Evolutionary conservation across 2,329 filamentous ascomycete genomes (phyloP), one percentile per base, ranked within the genome.

Genomic region (Torrubiellomyces zombiae): DNA sequence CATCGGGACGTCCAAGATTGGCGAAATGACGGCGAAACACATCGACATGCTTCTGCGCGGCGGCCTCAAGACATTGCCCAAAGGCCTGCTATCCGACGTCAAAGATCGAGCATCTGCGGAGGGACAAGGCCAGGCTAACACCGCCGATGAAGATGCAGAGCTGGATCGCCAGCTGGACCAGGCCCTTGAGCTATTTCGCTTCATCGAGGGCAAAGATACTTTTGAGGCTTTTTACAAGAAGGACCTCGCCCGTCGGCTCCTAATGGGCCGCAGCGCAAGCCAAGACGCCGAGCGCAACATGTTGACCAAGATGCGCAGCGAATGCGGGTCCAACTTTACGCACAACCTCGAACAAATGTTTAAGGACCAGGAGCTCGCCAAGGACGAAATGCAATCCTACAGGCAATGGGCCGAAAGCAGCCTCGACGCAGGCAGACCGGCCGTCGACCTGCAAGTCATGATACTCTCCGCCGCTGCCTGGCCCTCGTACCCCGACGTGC

Each of bases 191-290:
- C 60, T 99, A 4, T 98, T 98, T 63, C 72, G 91, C 5, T 95
- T 95, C 48, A 81, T 99, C 17, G 76, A 95, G 44, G 89, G 89
- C 36, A 98, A 98, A 48, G 86, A 91, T 28, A 80, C 94, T 0
- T 98, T 99, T 34, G 89, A 98, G 47, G 86, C 89, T 1, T 98
- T 98, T 47, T 99, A 99, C 65, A 98, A 98, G 59, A 92, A 89
- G 42, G 89, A 95, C 43, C 64, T 99, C 25, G 86, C 91, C 1
- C 69, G 85, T 10, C 69, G 89, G 23, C 56, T 99, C 20, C 63
- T 99, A 28, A 85, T 95, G 81, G 77, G 76, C 19, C 71, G 85
- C 34, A 94, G 83, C 45, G 85, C 86, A 13, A 94, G 82, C 43
- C 79, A 86, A 28, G 89, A 98, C 50, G 86, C 89, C 0, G 91